These are phyloP conservation scores for Amyloporia xantha DNA, from an alignment of 768 basidiomycete genomes.

Conservation along the genomic window DNA sequence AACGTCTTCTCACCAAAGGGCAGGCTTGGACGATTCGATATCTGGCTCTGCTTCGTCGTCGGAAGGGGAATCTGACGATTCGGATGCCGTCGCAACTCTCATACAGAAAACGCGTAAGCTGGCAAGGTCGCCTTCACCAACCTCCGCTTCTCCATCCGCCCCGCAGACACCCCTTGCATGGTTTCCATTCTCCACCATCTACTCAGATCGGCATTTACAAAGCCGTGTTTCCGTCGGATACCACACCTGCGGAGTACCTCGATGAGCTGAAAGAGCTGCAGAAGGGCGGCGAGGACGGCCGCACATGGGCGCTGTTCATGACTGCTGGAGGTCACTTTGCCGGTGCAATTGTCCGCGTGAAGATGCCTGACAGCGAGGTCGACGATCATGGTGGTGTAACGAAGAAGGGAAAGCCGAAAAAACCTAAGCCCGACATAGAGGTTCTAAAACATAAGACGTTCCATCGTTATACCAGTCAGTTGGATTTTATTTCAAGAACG, in stretches of 20 bases:
- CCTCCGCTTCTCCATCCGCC: conserved; percentile 28
- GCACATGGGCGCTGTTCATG: conserved; percentile 95
- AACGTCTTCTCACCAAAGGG: neutral
- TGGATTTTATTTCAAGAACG: no score
- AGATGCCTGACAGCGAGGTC: conserved; percentile 36
- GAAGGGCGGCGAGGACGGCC: conserved; percentile 38
- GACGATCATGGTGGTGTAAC: conserved; percentile 29
- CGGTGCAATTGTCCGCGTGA: conserved; percentile 77
- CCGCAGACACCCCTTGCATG: conserved; percentile 73
- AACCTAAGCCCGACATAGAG: conserved; percentile 71
- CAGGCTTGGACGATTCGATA: conserved; percentile 79
- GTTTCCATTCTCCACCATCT: conserved; percentile 81
- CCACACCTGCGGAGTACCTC: conserved; percentile 43
- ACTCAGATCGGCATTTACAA: conserved; percentile 91
- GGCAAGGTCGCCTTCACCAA: conserved; percentile 42
- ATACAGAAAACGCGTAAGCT: conserved; percentile 30
- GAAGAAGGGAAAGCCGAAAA: conserved; percentile 40
- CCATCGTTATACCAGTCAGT: conserved; percentile 95
- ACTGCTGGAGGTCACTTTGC: conserved; percentile 98
- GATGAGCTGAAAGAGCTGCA: conserved; percentile 64
- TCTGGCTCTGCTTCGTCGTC: conserved; percentile 86
- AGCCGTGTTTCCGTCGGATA: conserved; percentile 53
- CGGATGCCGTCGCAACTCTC: conserved; percentile 61
- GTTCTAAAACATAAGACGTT: conserved; percentile 91
- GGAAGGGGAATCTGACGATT: conserved; percentile 49